Evolutionary conservation across 352 stramenopile species (phyloP).

Genomic region (Peronospora destructor): DNA sequence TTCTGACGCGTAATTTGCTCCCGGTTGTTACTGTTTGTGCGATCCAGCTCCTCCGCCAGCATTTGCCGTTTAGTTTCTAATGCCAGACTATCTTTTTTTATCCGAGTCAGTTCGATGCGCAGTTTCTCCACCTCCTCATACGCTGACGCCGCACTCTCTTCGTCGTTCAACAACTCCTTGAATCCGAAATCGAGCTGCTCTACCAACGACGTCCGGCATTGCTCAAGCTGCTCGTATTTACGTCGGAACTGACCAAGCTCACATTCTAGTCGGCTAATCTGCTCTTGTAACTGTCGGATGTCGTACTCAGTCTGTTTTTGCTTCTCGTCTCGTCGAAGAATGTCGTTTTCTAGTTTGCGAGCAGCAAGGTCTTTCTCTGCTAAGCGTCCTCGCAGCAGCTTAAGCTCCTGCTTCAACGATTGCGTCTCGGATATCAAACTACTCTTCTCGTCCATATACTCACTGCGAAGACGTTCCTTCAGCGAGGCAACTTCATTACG

Average conservation of each 20-base stretch:
- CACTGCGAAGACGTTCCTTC: slow-evolving; percentile 48
- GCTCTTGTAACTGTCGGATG: slow-evolving; percentile 32
- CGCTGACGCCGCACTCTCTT: slow-evolving; percentile 42
- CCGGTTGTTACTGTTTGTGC: slow-evolving; percentile 15
- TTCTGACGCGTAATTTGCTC: slow-evolving; percentile 29
- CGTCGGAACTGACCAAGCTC: slow-evolving; percentile 34
- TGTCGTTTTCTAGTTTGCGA: slow-evolving; percentile 39
- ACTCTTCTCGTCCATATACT: slow-evolving; percentile 63
- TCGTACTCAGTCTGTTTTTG: slow-evolving; percentile 37
- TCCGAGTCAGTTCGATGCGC: slow-evolving; percentile 31
- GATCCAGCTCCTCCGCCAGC: slow-evolving; percentile 34
- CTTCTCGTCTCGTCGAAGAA: slow-evolving; percentile 35
- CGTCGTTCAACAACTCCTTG: slow-evolving; percentile 59
- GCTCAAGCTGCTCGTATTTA: slow-evolving; percentile 55
- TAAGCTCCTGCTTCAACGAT: slow-evolving; percentile 39
- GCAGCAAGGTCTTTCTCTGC: slow-evolving; percentile 43
- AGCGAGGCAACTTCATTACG: slow-evolving; percentile 49
- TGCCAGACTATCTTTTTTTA: slow-evolving; percentile 33
- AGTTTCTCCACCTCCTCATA: slow-evolving; percentile 41
- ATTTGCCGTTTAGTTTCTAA: slow-evolving; percentile 29
- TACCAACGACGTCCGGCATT: slow-evolving; percentile 38
- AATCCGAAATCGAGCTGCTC: slow-evolving; percentile 65
- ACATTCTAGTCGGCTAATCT: slow-evolving; percentile 31
- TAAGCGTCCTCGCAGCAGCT: slow-evolving; percentile 27
- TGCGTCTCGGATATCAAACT: slow-evolving; percentile 32